phyloP scores from a whole-genome alignment of 352 stramenopile genomes.

The Phytophthora megakarya region DNA sequence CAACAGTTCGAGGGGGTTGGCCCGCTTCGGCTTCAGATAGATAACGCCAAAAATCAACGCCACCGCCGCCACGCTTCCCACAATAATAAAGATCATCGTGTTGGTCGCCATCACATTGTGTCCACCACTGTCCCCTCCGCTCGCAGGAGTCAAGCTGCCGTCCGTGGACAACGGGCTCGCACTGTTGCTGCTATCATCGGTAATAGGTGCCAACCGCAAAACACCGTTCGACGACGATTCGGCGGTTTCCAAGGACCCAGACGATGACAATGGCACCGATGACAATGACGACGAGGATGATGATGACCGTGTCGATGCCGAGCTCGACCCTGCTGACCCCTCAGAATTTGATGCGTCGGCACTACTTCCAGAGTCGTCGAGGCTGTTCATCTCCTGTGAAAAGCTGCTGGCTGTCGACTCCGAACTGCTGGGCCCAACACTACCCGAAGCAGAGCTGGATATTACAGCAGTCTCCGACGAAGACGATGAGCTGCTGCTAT shows the following conservation, averaged over 20 bases:
- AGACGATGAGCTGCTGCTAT: slow-evolving; percentile 16
- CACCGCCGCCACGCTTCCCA: slow-evolving; percentile 31
- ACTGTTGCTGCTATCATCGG: slow-evolving; percentile 26
- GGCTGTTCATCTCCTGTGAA: slow-evolving; percentile 14
- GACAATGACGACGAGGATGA: slow-evolving; percentile 6
- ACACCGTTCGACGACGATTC: slow-evolving; percentile 23
- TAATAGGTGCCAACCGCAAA: slow-evolving; percentile 38
- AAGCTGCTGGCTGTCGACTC: slow-evolving; percentile 11
- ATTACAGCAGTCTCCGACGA: slow-evolving; percentile 17
- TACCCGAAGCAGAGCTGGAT: slow-evolving; percentile 26
- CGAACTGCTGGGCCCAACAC: slow-evolving; percentile 3
- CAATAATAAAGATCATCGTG: slow-evolving; percentile 39
- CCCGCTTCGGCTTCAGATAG: slow-evolving; percentile 36
- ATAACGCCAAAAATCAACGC: slow-evolving; percentile 41
- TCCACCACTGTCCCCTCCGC: slow-evolving; percentile 13
- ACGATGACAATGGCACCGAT: slow-evolving; percentile 11
- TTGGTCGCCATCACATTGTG: slow-evolving; percentile 25
- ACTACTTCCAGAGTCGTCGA: slow-evolving; percentile 10
- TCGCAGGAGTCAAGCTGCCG: slow-evolving; percentile 22
- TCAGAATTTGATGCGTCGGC: slow-evolving; percentile 5
- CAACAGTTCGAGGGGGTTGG: slow-evolving; percentile 27
- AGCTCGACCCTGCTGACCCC: slow-evolving; percentile 7
- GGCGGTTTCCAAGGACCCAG: slow-evolving; percentile 13
- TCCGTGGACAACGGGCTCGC: slow-evolving; percentile 26
- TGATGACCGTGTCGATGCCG: slow-evolving; percentile 16